A percentile compares a stretch with the other conserved stretches of the same genome.
These are phyloP conservation scores for Pleodorina starrii DNA, from an alignment of 139 green algal species.

Conservation along the genomic window DNA sequence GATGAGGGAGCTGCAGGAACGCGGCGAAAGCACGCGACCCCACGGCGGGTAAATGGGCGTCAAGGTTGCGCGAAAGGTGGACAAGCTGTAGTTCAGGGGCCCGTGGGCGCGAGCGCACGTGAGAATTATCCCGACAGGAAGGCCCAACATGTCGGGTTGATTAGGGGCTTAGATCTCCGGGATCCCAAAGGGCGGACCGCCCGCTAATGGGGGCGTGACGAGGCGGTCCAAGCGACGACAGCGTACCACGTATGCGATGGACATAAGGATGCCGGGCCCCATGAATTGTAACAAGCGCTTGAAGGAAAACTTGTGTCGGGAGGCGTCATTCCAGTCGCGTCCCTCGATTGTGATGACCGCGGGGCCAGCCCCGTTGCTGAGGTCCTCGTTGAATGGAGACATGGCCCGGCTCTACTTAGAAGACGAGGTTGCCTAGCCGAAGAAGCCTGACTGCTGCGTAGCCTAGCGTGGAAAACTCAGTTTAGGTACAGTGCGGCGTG, in stretches of 20 bases:
- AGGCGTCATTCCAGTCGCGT: neutral
- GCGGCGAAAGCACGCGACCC: too few species aligned
- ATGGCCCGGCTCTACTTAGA: too few species aligned
- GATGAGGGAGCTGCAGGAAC: too few species aligned
- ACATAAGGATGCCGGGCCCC: constrained; percentile 85
- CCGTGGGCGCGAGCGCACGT: neutral
- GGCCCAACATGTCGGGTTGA: neutral
- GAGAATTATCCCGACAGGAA: neutral
- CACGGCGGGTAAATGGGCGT: too few species aligned
- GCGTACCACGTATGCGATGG: constrained; percentile 87
- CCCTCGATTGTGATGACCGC: neutral
- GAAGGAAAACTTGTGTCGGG: constrained; percentile 26
- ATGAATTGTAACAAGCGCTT: constrained; percentile 55
- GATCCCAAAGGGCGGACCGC: neutral
- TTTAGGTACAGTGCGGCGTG: too few species aligned
- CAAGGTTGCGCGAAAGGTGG: neutral
- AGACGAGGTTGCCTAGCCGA: too few species aligned
- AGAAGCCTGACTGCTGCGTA: too few species aligned
- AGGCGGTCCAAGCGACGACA: neutral
- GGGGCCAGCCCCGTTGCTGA: neutral
- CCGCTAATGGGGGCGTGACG: too few species aligned
- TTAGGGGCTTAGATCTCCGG: neutral
- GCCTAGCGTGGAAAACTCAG: too few species aligned
- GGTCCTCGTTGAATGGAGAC: neutral
- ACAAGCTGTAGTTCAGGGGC: neutral